Conservation (phyloP, 352 stramenopile genomes). For the Halophytophthora batemanensis region DNA sequence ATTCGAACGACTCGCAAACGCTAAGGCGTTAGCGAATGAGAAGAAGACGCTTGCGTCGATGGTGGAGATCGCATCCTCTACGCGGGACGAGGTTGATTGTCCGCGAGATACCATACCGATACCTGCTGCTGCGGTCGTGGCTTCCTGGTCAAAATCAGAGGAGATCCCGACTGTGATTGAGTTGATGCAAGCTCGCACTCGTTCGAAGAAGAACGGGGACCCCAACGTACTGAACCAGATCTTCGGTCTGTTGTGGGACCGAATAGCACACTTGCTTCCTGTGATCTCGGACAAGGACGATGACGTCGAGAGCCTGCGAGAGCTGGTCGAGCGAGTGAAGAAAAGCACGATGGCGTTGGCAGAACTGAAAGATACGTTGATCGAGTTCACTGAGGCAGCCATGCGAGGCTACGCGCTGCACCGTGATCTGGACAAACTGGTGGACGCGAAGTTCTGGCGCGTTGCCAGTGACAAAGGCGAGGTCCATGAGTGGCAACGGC, state of each 20-base stretch:
- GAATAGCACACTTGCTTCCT: not conserved
- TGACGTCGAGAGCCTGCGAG: not conserved
- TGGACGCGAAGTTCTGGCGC: conserved; percentile 1
- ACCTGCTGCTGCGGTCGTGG: too few relatives aligned
- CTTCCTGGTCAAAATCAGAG: too few relatives aligned
- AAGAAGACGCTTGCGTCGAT: not conserved
- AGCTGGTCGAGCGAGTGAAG: not conserved
- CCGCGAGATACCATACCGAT: too few relatives aligned
- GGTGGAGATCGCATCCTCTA: too few relatives aligned
- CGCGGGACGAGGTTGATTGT: too few relatives aligned
- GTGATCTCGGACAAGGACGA: not conserved
- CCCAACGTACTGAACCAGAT: not conserved
- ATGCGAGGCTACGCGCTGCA: conserved; percentile 3
- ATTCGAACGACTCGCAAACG: not conserved
- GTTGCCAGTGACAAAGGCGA: not conserved
- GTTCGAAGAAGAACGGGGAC: too few relatives aligned
- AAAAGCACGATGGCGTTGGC: not conserved
- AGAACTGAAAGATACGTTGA: not conserved
- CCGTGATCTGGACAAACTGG: conserved; percentile 4
- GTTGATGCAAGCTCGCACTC: not conserved
- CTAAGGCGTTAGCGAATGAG: not conserved
- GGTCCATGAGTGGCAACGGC: too few relatives aligned
- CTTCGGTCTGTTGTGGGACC: conserved; percentile 1
- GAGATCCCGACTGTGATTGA: not conserved
- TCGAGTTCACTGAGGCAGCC: conserved; percentile 2